A percentile compares a stretch with the other conserved stretches of the same genome.
phyloP scores from a whole-genome alignment of 495 filamentous ascomycete genomes.

The Delitschia confertaspora region DNA sequence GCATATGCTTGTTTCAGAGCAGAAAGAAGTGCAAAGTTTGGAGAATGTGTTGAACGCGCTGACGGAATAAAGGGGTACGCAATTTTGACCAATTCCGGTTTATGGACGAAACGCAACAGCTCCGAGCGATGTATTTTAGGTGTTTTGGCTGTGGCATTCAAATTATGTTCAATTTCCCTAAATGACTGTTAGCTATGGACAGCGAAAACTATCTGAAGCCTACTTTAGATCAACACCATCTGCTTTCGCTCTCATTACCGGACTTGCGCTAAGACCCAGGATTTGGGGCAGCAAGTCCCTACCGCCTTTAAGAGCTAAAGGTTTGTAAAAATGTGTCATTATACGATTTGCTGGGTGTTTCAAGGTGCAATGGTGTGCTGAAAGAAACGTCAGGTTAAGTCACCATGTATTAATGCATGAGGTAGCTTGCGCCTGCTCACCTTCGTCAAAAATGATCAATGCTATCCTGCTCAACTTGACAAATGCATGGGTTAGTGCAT shows the following conservation, averaged over 20 bases:
- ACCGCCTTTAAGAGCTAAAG: slow-evolving; percentile 27
- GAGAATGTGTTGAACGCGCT: slow-evolving; percentile 31
- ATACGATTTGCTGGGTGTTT: slow-evolving; percentile 64
- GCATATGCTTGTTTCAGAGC: slow-evolving; percentile 30
- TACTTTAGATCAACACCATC: slow-evolving; percentile 39
- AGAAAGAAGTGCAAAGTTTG: slow-evolving; percentile 29
- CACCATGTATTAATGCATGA: too few species aligned
- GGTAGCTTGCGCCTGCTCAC: slow-evolving; percentile 41
- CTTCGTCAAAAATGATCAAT: slow-evolving; percentile 85
- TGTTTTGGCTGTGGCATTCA: slow-evolving; percentile 63
- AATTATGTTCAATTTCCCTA: slow-evolving; percentile 62
- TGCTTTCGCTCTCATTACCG: slow-evolving; percentile 52
- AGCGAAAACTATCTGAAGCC: background rate
- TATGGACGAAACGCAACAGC: slow-evolving; percentile 57
- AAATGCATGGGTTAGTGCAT: slow-evolving; percentile 75
- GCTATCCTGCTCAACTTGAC: slow-evolving; percentile 56
- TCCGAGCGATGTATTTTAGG: slow-evolving; percentile 66
- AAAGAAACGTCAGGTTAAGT: slow-evolving; percentile 23
- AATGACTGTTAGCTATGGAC: slow-evolving; percentile 5
- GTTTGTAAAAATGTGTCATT: slow-evolving; percentile 69
- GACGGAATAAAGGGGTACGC: slow-evolving; percentile 34
- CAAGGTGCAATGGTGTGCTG: slow-evolving; percentile 61
- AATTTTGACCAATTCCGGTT: slow-evolving; percentile 51
- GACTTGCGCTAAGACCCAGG: slow-evolving; percentile 79
- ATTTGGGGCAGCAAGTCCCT: slow-evolving; percentile 53